These are phyloP conservation scores for Fomitopsis pulvina DNA, from an alignment of 768 basidiomycete species.

Conservation along the genomic window DNA sequence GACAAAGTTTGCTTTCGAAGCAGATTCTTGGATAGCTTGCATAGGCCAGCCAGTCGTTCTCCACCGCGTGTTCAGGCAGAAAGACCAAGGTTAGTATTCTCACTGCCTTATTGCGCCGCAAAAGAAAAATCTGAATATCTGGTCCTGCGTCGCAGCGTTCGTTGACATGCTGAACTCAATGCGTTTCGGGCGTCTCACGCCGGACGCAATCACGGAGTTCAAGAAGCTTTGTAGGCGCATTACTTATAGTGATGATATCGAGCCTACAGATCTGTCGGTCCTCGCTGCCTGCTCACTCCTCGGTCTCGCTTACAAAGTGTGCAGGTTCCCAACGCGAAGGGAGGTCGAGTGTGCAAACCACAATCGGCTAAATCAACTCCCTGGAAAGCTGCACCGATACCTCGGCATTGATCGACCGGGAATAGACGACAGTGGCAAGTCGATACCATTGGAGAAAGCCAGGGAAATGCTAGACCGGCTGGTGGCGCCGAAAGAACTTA, in stretches of 20 bases:
- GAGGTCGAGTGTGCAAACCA: slow-evolving; percentile 70
- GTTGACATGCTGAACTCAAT: slow-evolving; percentile 84
- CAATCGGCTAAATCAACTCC: slow-evolving; percentile 38
- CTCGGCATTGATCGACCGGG: slow-evolving; percentile 40
- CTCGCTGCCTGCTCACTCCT: not conserved
- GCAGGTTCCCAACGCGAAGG: slow-evolving; percentile 58
- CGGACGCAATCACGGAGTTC: slow-evolving; percentile 43
- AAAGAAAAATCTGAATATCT: not conserved
- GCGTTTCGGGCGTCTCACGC: slow-evolving; percentile 63
- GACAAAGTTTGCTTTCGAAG: slow-evolving; percentile 76
- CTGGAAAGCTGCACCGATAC: slow-evolving; percentile 34
- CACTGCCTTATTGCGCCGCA: not conserved
- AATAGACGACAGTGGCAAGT: slow-evolving; percentile 33
- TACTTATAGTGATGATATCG: slow-evolving; percentile 61
- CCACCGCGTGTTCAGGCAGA: slow-evolving; percentile 81
- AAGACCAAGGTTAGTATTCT: slow-evolving; percentile 52
- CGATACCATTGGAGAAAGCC: slow-evolving; percentile 31
- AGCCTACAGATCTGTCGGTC: slow-evolving; percentile 74
- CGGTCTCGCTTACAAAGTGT: too few relatives aligned
- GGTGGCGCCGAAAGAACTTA: slow-evolving; percentile 38
- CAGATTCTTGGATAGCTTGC: slow-evolving; percentile 61
- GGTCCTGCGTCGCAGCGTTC: slow-evolving; percentile 32
- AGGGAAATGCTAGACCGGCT: slow-evolving; percentile 47
- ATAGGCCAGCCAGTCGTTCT: slow-evolving; percentile 49
- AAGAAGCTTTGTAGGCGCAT: slow-evolving; percentile 47